Conservation (phyloP, 164 flowering plant species). For the Vitis labrusca region DNA sequence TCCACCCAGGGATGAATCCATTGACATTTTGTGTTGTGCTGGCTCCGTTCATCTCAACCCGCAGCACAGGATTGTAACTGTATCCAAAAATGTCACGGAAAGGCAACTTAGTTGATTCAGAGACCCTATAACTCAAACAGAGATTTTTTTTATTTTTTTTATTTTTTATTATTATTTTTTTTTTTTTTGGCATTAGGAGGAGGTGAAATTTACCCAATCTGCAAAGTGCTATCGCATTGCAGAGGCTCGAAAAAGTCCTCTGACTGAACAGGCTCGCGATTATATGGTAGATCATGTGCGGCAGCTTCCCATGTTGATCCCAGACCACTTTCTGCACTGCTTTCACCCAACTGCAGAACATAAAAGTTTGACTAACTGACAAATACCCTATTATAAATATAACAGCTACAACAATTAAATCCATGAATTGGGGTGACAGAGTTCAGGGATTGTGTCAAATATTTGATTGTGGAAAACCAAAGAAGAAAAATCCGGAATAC, state of each 20-base stretch:
- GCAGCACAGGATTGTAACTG: neutral
- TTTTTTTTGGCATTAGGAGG: neutral
- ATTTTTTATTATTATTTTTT: neutral
- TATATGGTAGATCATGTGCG: neutral
- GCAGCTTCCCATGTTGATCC: too few relatives aligned
- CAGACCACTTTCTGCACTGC: neutral
- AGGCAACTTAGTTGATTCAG: too few relatives aligned
- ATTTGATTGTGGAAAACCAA: too few relatives aligned
- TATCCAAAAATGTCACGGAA: neutral
- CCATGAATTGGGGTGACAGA: too few relatives aligned
- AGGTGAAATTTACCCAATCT: neutral
- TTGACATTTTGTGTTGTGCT: neutral
- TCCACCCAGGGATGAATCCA: conserved; percentile 12
- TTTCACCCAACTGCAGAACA: conserved; percentile 9
- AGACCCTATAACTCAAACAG: neutral
- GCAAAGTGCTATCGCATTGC: conserved; percentile 4
- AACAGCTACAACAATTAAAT: too few relatives aligned
- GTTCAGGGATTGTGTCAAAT: too few relatives aligned
- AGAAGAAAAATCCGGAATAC: too few relatives aligned
- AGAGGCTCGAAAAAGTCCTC: conserved; percentile 2
- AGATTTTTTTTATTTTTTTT: too few relatives aligned
- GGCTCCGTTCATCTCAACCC: neutral
- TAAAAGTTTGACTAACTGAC: neutral
- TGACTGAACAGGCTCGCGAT: conserved; percentile 3
- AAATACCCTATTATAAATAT: neutral